A percentile compares a stretch with the other conserved stretches of the same genome.
phyloP scores from a whole-genome alignment of 1,284 basidiomycete genomes.

The Cutaneotrichosporon sp. region DNA sequence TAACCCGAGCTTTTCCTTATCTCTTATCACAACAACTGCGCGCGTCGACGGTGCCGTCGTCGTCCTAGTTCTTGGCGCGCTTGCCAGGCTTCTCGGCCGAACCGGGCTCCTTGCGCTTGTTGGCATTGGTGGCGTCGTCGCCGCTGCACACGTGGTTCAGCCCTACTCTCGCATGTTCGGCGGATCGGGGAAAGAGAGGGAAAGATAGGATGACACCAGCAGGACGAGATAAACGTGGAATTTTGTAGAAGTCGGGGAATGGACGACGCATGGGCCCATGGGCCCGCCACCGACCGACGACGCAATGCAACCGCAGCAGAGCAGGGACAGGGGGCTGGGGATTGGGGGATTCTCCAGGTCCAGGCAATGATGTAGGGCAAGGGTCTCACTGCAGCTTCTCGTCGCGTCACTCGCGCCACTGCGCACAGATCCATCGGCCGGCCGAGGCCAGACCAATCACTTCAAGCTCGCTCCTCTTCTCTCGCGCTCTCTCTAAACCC shows the following conservation, averaged over 20 bases:
- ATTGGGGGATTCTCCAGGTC: background rate
- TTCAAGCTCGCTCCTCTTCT: conserved; percentile 2
- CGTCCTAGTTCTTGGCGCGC: conserved; percentile 18
- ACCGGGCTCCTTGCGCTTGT: conserved; percentile 26
- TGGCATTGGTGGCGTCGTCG: conserved; percentile 14
- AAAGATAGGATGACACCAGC: background rate
- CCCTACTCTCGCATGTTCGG: conserved; percentile 2
- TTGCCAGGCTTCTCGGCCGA: conserved; percentile 28
- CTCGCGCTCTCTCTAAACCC: conserved; percentile 1
- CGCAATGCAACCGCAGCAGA: background rate
- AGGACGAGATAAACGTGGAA: background rate
- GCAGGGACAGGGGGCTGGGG: background rate
- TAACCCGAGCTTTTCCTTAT: background rate
- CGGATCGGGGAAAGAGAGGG: background rate
- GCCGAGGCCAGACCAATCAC: background rate
- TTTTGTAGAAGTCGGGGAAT: background rate
- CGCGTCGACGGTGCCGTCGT: background rate
- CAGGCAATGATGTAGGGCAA: background rate
- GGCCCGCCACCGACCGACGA: too few relatives aligned
- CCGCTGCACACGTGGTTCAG: conserved; percentile 13
- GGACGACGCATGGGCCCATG: background rate
- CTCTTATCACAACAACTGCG: conserved; percentile 7
- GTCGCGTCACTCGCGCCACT: background rate
- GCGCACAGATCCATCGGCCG: conserved; percentile 7
- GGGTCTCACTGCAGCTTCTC: background rate